Evolutionary conservation across 345 rosid species (phyloP).

Genomic region (Populus alba): DNA sequence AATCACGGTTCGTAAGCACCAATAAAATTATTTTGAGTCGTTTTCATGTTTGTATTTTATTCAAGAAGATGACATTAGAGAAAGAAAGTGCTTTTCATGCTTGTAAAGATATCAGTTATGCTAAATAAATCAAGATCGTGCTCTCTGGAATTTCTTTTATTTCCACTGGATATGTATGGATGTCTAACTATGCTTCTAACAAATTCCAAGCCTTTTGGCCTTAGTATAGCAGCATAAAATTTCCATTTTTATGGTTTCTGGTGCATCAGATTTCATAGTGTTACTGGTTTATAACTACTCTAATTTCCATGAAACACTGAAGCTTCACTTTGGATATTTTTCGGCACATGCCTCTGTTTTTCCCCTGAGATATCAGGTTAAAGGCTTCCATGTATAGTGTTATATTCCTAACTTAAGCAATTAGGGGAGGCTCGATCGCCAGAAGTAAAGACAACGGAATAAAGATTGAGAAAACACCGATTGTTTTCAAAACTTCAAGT

Average conservation of each 20-base stretch:
- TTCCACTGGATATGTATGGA: neutral
- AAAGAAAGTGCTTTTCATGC: neutral
- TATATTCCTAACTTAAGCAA: neutral
- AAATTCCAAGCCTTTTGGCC: neutral
- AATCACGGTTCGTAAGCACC: constrained; percentile 2
- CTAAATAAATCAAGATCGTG: neutral
- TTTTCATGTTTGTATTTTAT: neutral
- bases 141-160: neutral
- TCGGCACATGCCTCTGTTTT: neutral
- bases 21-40: neutral
- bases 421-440: neutral
- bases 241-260: too few relatives aligned
- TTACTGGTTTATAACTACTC: neutral
- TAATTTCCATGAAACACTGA: neutral
- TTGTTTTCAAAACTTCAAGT: neutral
- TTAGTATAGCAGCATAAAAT: neutral
- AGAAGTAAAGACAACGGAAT: neutral
- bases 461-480: neutral
- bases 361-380: neutral
- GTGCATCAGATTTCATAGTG: neutral
- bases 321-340: neutral
- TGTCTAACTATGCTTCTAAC: neutral
- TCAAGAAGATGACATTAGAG: neutral
- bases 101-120: neutral
- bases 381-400: neutral